phyloP scores from a whole-genome alignment of 306 rosid species.

The Citrullus amarus region DNA sequence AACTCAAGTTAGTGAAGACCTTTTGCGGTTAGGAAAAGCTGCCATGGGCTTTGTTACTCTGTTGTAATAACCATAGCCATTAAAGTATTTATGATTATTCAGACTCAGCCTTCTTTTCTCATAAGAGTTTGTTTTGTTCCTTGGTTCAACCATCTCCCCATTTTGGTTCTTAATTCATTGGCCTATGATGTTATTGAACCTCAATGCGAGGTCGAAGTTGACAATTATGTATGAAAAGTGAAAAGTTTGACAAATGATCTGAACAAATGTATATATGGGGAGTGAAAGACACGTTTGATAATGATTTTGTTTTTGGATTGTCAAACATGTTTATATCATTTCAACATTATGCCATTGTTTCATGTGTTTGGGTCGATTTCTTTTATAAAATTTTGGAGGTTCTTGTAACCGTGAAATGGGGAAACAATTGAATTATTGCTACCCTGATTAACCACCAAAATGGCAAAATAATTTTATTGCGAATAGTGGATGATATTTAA shows the following conservation, averaged over 20 bases:
- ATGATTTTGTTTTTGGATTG: not conserved
- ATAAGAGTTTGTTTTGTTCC: not conserved
- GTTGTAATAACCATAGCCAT: not conserved
- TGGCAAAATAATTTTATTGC: too few relatives aligned
- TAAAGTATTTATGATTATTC: not conserved
- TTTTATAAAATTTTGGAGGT: too few relatives aligned
- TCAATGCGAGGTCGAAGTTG: slow-evolving; percentile 1
- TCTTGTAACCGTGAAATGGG: too few relatives aligned
- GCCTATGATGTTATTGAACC: not conserved
- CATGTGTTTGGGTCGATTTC: too few relatives aligned
- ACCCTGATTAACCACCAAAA: too few relatives aligned
- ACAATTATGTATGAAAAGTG: not conserved
- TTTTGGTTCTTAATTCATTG: slow-evolving; percentile 6
- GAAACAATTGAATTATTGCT: too few relatives aligned
- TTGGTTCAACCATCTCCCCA: slow-evolving; percentile 17
- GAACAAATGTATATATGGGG: not conserved
- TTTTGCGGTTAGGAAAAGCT: not conserved
- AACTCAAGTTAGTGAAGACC: not conserved
- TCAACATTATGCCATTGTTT: too few relatives aligned
- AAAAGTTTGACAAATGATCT: not conserved
- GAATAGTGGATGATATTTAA: too few relatives aligned
- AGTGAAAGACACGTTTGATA: not conserved
- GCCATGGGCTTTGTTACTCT: not conserved
- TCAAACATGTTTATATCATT: not conserved
- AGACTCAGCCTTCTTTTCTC: not conserved